Conservation (phyloP, 139 green algal genomes). For the Tetraselmis striata region DNA sequence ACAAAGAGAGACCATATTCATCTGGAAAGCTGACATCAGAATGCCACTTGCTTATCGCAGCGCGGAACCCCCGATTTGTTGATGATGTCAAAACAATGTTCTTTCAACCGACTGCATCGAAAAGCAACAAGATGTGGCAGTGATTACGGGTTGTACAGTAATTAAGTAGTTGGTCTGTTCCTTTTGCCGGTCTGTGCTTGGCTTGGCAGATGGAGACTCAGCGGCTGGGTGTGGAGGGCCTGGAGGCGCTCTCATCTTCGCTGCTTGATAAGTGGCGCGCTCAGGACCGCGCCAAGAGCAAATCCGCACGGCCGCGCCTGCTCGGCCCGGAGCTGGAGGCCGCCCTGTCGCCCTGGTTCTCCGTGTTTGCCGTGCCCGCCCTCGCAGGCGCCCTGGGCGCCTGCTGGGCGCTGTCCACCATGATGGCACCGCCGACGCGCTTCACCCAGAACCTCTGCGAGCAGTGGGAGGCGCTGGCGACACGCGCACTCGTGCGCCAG, state of each 20-base stretch:
- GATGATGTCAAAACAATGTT: too few species aligned
- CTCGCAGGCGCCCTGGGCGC: background rate
- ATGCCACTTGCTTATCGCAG: too few species aligned
- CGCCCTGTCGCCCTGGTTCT: background rate
- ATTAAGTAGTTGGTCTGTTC: too few species aligned
- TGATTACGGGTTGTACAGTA: too few species aligned
- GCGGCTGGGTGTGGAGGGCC: background rate
- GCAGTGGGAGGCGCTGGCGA: background rate
- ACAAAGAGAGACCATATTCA: too few species aligned
- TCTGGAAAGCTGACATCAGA: too few species aligned
- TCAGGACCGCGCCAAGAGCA: background rate
- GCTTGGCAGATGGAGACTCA: background rate
- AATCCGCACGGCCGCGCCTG: background rate
- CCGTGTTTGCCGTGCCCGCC: background rate
- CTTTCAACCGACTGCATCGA: too few species aligned
- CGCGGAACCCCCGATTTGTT: too few species aligned
- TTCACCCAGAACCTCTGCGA: background rate
- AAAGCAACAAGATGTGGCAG: too few species aligned
- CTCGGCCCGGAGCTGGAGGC: background rate
- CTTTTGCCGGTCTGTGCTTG: too few species aligned
- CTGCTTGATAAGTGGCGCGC: background rate
- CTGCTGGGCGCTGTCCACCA: background rate
- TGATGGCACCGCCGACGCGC: background rate
- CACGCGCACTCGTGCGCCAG: background rate
- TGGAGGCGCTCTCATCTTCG: background rate